Base-by-base conservation (phyloP, 2,329 filamentous ascomycete genomes). In the Hymenoscyphus infarciens region DNA sequence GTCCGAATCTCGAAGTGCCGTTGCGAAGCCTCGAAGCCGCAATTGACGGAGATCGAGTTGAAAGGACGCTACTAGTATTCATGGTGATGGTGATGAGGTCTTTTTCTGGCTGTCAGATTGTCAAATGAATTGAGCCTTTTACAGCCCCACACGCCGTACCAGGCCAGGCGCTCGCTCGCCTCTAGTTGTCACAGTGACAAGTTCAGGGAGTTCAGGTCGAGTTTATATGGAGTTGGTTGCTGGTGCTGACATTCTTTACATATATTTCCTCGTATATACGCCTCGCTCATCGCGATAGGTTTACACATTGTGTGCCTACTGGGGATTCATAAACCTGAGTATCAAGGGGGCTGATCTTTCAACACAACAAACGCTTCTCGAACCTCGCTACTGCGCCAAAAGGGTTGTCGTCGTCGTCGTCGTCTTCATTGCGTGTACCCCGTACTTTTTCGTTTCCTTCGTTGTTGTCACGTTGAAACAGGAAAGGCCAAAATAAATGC, bases 51-150 rank as follows among this genome's bases (percentile, higher is more conserved):
- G n/a, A n/a, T n/a, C n/a, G n/a, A 56, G 27, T 56, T 33, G 42
- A 6, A 19, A 22, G 54, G 29, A 56, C 54, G 35, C 49, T 56
- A n/a, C n/a, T n/a, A n/a, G n/a, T n/a, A 33, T 33, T 27, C 22
- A 33, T 29, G 53, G 27, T 27, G 22, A 55, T 31, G 53, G 53
- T 31, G 54, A 19, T 27, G 33, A 22, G 53, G 52, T 31, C 42
- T 11, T 49, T 22, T 49, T 19, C 10, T 49, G 16, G 54, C 29
- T 27, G 54, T 56, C 27, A 33, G 27, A 56, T 35, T 56, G 29
- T 56, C 27, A 31, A 56, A 56, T 56, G 29, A 56, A 16, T 55
- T 31, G 22, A 55, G 29, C 42, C 42, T 49, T 49, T 49, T 49
- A 19, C n/a, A 22, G 42, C 42, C 16, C n/a, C 22, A 10, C 29